These are phyloP conservation scores for Magnusiomyces sp. DNA, from an alignment of 1,139 yeast genomes.

Conservation along the genomic window DNA sequence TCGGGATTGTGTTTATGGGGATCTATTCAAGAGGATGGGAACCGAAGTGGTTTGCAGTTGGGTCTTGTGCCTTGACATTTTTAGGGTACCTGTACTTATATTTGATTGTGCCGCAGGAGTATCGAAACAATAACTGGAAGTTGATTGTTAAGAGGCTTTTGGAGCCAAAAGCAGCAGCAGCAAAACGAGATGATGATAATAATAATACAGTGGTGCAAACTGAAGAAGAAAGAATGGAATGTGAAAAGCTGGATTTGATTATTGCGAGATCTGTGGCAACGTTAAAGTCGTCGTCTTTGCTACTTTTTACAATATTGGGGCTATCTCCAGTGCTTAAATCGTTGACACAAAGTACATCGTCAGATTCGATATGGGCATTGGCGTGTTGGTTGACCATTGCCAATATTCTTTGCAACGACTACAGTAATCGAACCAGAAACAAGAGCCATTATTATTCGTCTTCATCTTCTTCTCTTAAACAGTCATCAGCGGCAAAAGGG, in stretches of 20 bases:
- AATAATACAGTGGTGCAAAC: neutral
- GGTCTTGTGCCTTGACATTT: constrained; percentile 30
- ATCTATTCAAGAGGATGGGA: constrained; percentile 29
- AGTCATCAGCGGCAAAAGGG: neutral
- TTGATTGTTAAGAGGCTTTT: neutral
- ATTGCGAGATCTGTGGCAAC: constrained; percentile 22
- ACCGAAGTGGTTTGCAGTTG: constrained; percentile 29
- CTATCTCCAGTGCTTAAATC: constrained; percentile 87
- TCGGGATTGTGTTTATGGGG: constrained; percentile 54
- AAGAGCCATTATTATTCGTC: constrained; percentile 22
- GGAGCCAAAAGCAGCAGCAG: neutral
- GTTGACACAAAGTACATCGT: constrained; percentile 77
- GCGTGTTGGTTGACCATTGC: constrained; percentile 67
- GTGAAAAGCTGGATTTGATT: constrained; percentile 10
- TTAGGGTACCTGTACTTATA: constrained; percentile 33
- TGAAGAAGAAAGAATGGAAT: constrained; percentile 6
- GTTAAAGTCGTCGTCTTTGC: constrained; percentile 57
- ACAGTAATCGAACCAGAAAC: constrained; percentile 21
- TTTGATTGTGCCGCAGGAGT: constrained; percentile 12
- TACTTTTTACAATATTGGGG: constrained; percentile 62
- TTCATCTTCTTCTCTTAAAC: constrained; percentile 21
- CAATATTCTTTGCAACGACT: constrained; percentile 62
- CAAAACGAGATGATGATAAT: neutral
- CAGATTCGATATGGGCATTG: constrained; percentile 93
- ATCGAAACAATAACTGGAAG: constrained; percentile 9